These are phyloP conservation scores for Kluyveromyces marxianus DNA, from an alignment of 1,139 yeast species.

Conservation along the genomic window DNA sequence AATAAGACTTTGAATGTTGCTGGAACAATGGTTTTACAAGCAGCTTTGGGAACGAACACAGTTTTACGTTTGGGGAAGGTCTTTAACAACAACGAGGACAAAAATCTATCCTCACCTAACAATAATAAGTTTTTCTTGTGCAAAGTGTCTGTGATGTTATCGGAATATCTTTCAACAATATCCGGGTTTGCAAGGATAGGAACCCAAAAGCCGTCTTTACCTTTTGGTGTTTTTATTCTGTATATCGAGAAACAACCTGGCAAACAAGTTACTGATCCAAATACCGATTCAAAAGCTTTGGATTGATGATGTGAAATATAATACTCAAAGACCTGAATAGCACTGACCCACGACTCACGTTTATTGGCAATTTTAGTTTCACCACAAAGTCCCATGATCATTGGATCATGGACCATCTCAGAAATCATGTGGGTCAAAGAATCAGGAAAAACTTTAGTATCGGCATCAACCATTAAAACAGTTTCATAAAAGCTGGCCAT, in stretches of 20 bases:
- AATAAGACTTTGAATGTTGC: constrained; percentile 70
- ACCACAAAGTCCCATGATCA: constrained; percentile 93
- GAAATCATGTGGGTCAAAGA: constrained; percentile 89
- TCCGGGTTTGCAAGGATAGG: constrained; percentile 95
- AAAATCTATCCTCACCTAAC: constrained; percentile 88
- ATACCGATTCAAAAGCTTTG: constrained; percentile 91
- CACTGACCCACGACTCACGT: constrained; percentile 81
- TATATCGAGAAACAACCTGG: constrained; percentile 98
- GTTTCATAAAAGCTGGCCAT: constrained; percentile 84
- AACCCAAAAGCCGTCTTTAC: constrained; percentile 87
- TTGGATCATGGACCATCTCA: constrained; percentile 85
- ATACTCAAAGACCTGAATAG: constrained; percentile 93
- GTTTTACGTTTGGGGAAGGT: constrained; percentile 93
- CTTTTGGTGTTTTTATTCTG: constrained; percentile 89
- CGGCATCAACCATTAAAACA: constrained; percentile 94
- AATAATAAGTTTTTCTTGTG: constrained; percentile 84
- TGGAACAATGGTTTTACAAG: constrained; percentile 91
- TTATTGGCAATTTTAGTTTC: constrained; percentile 94
- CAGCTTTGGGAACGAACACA: constrained; percentile 91
- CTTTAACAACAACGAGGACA: constrained; percentile 81
- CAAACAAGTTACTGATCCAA: constrained; percentile 94
- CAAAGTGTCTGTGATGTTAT: constrained; percentile 77
- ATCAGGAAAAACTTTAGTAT: constrained; percentile 86
- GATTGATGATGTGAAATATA: constrained; percentile 95
- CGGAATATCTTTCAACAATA: constrained; percentile 90